Base-by-base conservation (phyloP, 73 alveolate genomes). In the Paramecium bursaria region DNA sequence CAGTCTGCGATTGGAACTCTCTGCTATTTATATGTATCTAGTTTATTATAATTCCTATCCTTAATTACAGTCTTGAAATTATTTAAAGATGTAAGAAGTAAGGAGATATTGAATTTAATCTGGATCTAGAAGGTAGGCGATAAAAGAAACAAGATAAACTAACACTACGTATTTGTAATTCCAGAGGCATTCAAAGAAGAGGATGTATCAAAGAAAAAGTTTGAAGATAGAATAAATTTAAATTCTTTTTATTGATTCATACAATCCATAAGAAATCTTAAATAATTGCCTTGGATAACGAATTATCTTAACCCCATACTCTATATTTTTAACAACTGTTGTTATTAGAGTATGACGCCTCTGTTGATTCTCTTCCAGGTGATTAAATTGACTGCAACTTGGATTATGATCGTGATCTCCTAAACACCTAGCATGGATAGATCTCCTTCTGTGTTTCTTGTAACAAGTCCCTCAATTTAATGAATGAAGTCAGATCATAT, bases 41-140 rank as follows among this genome's bases (percentile, higher is more conserved):
- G 57, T 67, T 39, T 67, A 47, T 47, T 67, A 17, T 47, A 67
- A 67, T 67, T 67, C 55, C 44, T 67, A 35, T 33, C 60, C 7
- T 42, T 67, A 30, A 35, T 67, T 9, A 42, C 55, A 25, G 82
- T 67, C 2, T 67, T 67, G 13, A 67, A 67, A 67, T 47, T 67
- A 3, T 67, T 67, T 19, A 3, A 46, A 39, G 82, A 67, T 67
- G 82, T 67, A 30, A 67, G 21, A 21, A 67, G 82, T 14, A 23
- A 67, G 21, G 55, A 31, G 44, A 57, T 67, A 3, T 7, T 67
- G 60, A 67, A 67, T 67, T 7, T 67, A n/a, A 67, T 67, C 10
- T 67, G 82, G 82, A 67, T 67, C 6, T 44, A 67, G 44, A 67
- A 67, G 21, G 55, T 67, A 14, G 82, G 82, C 5, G 44, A 42